phyloP scores from a whole-genome alignment of 2,329 filamentous ascomycete species.

The Alternaria dauci region DNA sequence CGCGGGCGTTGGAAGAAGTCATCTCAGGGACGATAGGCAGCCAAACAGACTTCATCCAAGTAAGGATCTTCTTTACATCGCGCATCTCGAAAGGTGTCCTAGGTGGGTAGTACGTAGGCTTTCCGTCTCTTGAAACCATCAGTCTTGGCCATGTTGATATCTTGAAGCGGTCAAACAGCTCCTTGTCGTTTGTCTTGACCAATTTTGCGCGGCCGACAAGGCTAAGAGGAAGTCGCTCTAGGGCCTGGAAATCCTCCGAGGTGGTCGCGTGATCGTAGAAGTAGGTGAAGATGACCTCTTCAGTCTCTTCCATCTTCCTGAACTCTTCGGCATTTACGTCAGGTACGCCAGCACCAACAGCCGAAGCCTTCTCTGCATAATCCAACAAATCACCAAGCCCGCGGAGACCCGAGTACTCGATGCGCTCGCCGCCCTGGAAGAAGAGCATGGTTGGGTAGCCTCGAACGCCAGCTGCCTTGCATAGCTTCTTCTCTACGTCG shows the following conservation, averaged over 20 bases:
- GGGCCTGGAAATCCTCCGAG: slow-evolving; percentile 85
- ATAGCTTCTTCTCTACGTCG: slow-evolving; percentile 83
- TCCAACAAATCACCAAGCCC: slow-evolving; percentile 88
- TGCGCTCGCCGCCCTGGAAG: slow-evolving; percentile 89
- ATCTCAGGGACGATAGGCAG: slow-evolving; percentile 94
- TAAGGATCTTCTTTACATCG: slow-evolving; percentile 78
- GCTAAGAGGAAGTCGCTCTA: slow-evolving; percentile 85
- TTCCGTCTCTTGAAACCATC: slow-evolving; percentile 85
- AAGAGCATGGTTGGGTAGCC: slow-evolving; percentile 91
- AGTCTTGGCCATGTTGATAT: slow-evolving; percentile 97
- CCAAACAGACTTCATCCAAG: slow-evolving; percentile 98
- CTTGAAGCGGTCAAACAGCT: slow-evolving; percentile 83
- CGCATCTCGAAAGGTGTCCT: slow-evolving; percentile 92
- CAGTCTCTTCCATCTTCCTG: slow-evolving; percentile 84
- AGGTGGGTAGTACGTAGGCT: slow-evolving; percentile 88
- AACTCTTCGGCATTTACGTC: slow-evolving; percentile 82
- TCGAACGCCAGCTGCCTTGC: slow-evolving; percentile 83
- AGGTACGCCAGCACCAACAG: slow-evolving; percentile 76
- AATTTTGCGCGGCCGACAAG: slow-evolving; percentile 91
- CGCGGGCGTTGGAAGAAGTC: slow-evolving; percentile 86
- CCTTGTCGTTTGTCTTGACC: slow-evolving; percentile 85
- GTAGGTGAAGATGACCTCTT: slow-evolving; percentile 96
- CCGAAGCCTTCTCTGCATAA: slow-evolving; percentile 86
- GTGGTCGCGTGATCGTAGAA: slow-evolving; percentile 97
- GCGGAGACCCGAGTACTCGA: slow-evolving; percentile 91